A percentile compares a stretch with the other conserved stretches of the same genome.
Conservation (phyloP, 176 grass and related monocot genomes). For the Carex cristatella region DNA sequence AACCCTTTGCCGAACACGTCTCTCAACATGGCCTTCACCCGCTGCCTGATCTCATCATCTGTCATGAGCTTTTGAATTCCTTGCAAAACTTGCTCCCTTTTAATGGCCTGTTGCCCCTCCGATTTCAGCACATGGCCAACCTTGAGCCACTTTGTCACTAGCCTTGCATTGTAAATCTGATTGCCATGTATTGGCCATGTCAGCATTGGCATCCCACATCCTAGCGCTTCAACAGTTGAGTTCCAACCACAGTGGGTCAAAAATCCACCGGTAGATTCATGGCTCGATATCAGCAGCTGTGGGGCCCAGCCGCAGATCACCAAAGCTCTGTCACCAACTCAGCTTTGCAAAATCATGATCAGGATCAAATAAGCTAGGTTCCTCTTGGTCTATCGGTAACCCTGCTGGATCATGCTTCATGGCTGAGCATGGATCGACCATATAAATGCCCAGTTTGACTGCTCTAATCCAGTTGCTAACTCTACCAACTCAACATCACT, state of each 20-base stretch:
- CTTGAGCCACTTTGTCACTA: slow-evolving; percentile 44
- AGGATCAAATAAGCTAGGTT: background rate
- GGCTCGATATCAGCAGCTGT: slow-evolving; percentile 41
- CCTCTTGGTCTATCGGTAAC: slow-evolving; percentile 6
- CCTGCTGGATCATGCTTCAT: slow-evolving; percentile 20
- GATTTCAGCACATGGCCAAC: slow-evolving; percentile 27
- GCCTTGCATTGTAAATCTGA: slow-evolving; percentile 59
- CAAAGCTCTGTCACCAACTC: slow-evolving; percentile 17
- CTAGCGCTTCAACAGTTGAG: slow-evolving; percentile 57
- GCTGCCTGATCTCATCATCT: slow-evolving; percentile 11
- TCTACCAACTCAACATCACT: slow-evolving; percentile 31
- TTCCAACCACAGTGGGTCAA: slow-evolving; percentile 88
- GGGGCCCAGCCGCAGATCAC: slow-evolving; percentile 35
- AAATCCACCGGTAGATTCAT: slow-evolving; percentile 26
- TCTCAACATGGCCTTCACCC: background rate
- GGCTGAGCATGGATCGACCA: slow-evolving; percentile 26
- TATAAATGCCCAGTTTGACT: slow-evolving; percentile 24
- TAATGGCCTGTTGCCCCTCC: background rate
- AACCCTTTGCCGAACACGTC: slow-evolving; percentile 15
- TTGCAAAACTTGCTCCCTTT: slow-evolving; percentile 12
- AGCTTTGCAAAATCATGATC: slow-evolving; percentile 9
- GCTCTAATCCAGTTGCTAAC: slow-evolving; percentile 24
- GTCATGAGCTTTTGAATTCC: slow-evolving; percentile 32
- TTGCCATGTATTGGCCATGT: slow-evolving; percentile 72
- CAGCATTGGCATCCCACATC: slow-evolving; percentile 48